Evolutionary conservation across 176 grass and related monocot genomes (phyloP).

Genomic region (Zizania latifolia): DNA sequence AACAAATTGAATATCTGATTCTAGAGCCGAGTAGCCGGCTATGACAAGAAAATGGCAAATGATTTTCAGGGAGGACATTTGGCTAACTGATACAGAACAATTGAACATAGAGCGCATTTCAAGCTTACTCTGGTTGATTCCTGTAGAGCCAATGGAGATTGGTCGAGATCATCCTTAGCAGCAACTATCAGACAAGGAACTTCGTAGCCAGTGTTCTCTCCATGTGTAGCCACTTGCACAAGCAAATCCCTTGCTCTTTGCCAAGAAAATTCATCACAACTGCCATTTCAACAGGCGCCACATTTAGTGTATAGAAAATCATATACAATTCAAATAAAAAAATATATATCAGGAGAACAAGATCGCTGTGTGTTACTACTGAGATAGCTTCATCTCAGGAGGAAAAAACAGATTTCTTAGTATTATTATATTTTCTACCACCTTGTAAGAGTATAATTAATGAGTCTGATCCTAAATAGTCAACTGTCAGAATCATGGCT

Average conservation of each 20-base stretch:
- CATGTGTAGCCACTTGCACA: conserved; percentile 88
- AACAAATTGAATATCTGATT: background rate
- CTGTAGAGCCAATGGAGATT: conserved; percentile 77
- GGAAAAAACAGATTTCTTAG: background rate
- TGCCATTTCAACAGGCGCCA: conserved; percentile 27
- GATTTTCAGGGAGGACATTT: background rate
- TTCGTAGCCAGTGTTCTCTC: conserved; percentile 90
- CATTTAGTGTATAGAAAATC: conserved; percentile 2
- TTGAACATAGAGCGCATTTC: background rate
- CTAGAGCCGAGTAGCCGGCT: no score
- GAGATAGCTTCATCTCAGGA: background rate
- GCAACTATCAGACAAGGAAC: conserved; percentile 94
- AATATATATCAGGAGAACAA: conserved; percentile 8
- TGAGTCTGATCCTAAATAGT: background rate
- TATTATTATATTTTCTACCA: background rate
- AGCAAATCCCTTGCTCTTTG: conserved; percentile 85
- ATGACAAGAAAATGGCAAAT: background rate
- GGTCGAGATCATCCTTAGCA: conserved; percentile 97
- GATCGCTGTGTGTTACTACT: background rate
- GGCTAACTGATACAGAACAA: background rate
- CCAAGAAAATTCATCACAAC: conserved; percentile 89
- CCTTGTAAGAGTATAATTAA: background rate
- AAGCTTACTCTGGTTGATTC: conserved; percentile 91
- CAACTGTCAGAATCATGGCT: background rate
- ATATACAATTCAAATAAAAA: background rate